These are phyloP conservation scores for Kluyveromyces lactis DNA, from an alignment of 805 yeast genomes.

Conservation along the genomic window DNA sequence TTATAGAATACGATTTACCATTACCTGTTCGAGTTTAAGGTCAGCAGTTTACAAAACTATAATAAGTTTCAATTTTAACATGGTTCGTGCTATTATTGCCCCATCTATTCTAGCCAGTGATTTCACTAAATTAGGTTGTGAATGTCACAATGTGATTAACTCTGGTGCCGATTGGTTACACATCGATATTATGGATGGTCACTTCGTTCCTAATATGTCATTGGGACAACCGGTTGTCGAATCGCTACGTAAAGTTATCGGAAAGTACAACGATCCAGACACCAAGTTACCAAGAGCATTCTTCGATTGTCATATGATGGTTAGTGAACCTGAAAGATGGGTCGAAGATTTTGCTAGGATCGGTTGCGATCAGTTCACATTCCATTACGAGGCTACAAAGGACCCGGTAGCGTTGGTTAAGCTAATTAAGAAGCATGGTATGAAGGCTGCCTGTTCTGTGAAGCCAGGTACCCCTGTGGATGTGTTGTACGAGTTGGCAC, in stretches of 20 bases:
- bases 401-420: conserved; percentile 68
- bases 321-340: conserved; percentile 86
- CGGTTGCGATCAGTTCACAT: conserved; percentile 94
- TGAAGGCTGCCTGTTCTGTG: conserved; percentile 89
- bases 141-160: conserved; percentile 71
- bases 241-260: conserved; percentile 68
- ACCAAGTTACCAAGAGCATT: conserved; percentile 38
- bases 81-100: conserved; percentile 81
- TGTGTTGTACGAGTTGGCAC: conserved; percentile 66
- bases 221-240: conserved; percentile 87
- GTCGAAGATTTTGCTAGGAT: conserved; percentile 84
- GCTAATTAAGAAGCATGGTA: conserved; percentile 68
- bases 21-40: too few species aligned
- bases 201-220: conserved; percentile 94
- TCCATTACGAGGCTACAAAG: conserved; percentile 88
- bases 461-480: conserved; percentile 91
- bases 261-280: conserved; percentile 43
- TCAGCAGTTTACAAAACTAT: too few species aligned
- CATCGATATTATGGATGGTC: conserved; percentile 98
- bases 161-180: conserved; percentile 95
- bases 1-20: too few species aligned
- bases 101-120: conserved; percentile 93
- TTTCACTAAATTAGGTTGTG: conserved; percentile 81
- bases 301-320: conserved; percentile 99
- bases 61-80: conserved; percentile 16